Evolutionary conservation across 805 yeast genomes (phyloP), one percentile per base, ranked within the genome.

Genomic region (Candida montana): DNA sequence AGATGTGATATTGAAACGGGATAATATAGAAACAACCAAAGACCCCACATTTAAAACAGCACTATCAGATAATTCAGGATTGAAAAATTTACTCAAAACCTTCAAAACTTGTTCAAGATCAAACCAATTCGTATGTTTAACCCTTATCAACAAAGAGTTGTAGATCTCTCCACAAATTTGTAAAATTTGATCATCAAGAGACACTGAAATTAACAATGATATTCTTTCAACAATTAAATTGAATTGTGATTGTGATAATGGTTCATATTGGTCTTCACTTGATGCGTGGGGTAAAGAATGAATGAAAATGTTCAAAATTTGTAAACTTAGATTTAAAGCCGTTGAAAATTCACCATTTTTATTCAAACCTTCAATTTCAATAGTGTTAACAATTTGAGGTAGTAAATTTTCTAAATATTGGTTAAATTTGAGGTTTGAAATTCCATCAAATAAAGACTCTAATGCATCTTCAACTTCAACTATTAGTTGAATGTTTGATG

Each of bases 41-140:
- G 72, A 65, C 53, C 79, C 97, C 33, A 86, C 75, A 44, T 84
- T 82, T 62, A 81, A 70, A 1, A 95, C 90, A 0, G 95, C 96
- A 33, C 83, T 75, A 51, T 89, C 97, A 13, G 83, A 74, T 42
- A 85, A 67, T 7, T 70, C 69, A 1, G 95, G 86, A 1, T 84
- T 76, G 26, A 91, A 69, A 39, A 88, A 75, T 53, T 79, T 79
- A 3, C 85, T 75, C 3, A 83, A 79, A 12, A 83, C 75, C 26
- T 72, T 68, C 15, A 93, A 63, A n/a, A 86, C 68, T 2, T 71
- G 29, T 15, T 41, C 40, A 18, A 51, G 16, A 17, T 55, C 45
- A 30, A 53, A 52, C 27, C 46, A 37, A 8, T 42, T 29, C 3
- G 58, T 49, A 2, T 41, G 24, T 13, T 18, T 8, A 1, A 68